phyloP scores from a whole-genome alignment of 495 filamentous ascomycete genomes.

The Trichodelitschia bisporula region DNA sequence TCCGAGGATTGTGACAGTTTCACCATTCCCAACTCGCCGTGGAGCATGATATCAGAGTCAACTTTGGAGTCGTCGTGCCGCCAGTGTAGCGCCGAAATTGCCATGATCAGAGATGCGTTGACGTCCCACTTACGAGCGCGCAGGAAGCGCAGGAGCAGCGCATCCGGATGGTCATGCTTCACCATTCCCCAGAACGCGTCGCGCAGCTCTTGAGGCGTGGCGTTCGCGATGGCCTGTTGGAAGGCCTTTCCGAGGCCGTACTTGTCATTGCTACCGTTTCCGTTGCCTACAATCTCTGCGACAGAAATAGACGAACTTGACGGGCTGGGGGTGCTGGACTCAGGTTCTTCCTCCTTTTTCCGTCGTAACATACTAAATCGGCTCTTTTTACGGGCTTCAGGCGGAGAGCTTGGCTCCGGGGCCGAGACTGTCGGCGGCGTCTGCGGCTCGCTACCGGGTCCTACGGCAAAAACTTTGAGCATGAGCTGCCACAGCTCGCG shows the following conservation, averaged over 20 bases:
- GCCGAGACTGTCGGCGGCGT: constrained; percentile 11
- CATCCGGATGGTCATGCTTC: constrained; percentile 86
- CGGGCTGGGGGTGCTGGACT: constrained; percentile 8
- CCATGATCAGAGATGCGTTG: constrained; percentile 78
- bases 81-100: constrained; percentile 89
- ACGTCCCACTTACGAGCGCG: constrained; percentile 92
- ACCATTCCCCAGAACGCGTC: constrained; percentile 83
- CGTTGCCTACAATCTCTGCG: constrained; percentile 5
- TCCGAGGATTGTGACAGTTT: constrained; percentile 28
- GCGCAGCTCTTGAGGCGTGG: constrained; percentile 55
- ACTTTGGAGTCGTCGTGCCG: constrained; percentile 57
- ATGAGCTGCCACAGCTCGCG: constrained; percentile 63
- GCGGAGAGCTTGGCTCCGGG: constrained; percentile 9
- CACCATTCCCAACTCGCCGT: constrained; percentile 42
- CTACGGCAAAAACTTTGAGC: constrained; percentile 57
- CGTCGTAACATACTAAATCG: constrained; percentile 37
- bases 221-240: constrained; percentile 47
- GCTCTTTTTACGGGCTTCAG: constrained; percentile 33
- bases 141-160: constrained; percentile 66
- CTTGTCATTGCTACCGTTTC: constrained; percentile 55
- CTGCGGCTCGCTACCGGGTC: constrained; percentile 8
- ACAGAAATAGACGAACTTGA: constrained; percentile 9
- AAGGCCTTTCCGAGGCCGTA: constrained; percentile 78
- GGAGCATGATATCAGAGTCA: constrained; percentile 59
- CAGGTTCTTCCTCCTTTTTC: constrained; percentile 25